Conservation (phyloP, 257 asterid species). For the Ophiorrhiza pumila region DNA sequence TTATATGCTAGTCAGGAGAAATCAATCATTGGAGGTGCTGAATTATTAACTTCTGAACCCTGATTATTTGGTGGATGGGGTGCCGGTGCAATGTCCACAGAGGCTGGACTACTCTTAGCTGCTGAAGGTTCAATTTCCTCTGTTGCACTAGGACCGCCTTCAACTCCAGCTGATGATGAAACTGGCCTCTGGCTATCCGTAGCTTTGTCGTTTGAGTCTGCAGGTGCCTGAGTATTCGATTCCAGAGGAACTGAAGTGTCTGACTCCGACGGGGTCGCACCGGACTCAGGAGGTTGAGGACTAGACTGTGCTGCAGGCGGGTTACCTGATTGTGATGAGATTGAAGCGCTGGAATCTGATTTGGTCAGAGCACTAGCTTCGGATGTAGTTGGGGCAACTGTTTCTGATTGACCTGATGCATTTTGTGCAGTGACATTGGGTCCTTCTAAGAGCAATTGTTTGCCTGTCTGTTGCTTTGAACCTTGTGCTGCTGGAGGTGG, state of each 20-base stretch:
- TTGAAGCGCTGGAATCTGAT: slow-evolving; percentile 22
- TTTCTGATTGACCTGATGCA: slow-evolving; percentile 27
- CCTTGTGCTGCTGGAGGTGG: slow-evolving; percentile 43
- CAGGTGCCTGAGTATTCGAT: slow-evolving; percentile 13
- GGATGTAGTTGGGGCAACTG: slow-evolving; percentile 28
- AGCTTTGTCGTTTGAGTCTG: slow-evolving; percentile 25
- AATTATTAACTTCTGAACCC: slow-evolving; percentile 38
- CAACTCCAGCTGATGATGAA: slow-evolving; percentile 29
- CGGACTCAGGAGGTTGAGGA: slow-evolving; percentile 30
- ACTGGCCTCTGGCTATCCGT: slow-evolving; percentile 38
- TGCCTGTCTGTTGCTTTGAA: slow-evolving; percentile 53
- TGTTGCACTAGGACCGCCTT: slow-evolving; percentile 28
- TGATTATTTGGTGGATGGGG: slow-evolving; percentile 38
- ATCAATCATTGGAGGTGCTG: slow-evolving; percentile 64
- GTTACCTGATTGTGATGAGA: slow-evolving; percentile 33
- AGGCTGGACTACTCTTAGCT: slow-evolving; percentile 16
- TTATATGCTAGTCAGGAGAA: slow-evolving; percentile 42
- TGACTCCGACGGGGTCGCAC: slow-evolving; percentile 21
- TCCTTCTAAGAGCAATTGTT: slow-evolving; percentile 71
- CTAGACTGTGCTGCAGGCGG: slow-evolving; percentile 27
- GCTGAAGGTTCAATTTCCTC: slow-evolving; percentile 37
- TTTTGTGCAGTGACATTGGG: slow-evolving; percentile 39
- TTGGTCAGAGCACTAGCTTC: slow-evolving; percentile 35
- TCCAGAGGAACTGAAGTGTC: slow-evolving; percentile 33
- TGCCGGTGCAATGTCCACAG: slow-evolving; percentile 20